Conservation (phyloP, 306 rosid species). For the Abrus pulchellus region DNA sequence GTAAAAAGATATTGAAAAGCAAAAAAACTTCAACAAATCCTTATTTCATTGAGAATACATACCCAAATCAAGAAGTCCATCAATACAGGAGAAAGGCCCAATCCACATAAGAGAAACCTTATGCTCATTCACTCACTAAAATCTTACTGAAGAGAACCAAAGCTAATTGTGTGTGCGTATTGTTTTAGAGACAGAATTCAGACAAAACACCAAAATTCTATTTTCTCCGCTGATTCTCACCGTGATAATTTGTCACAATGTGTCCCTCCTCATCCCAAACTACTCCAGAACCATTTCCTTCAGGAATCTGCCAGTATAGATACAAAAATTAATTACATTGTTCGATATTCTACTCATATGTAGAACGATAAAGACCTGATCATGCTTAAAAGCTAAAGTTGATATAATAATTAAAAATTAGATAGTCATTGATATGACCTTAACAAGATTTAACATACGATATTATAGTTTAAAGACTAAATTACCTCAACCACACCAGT, state of each 20-base stretch:
- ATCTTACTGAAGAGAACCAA: constrained; percentile 35
- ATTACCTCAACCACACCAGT: constrained; percentile 95
- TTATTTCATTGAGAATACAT: constrained; percentile 6
- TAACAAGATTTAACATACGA: constrained; percentile 24
- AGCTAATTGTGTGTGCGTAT: background rate
- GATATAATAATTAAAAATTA: constrained; percentile 24
- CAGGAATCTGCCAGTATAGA: constrained; percentile 76
- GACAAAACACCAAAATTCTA: constrained; percentile 14
- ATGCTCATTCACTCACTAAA: constrained; percentile 27
- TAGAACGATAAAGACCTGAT: background rate
- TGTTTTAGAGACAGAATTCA: constrained; percentile 23
- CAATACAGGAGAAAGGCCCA: background rate
- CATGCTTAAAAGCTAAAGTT: constrained; percentile 32
- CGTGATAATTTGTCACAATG: constrained; percentile 96
- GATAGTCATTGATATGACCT: constrained; percentile 22
- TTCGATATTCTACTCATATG: constrained; percentile 14
- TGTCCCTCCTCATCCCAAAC: constrained; percentile 96
- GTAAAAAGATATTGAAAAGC: constrained; percentile 9
- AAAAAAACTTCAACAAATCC: background rate
- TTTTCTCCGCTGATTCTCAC: constrained; percentile 58
- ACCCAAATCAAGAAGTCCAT: constrained; percentile 27
- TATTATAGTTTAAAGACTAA: constrained; percentile 1
- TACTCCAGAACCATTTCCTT: constrained; percentile 99
- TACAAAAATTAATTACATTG: constrained; percentile 23
- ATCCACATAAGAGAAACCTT: constrained; percentile 25